phyloP scores from a whole-genome alignment of 2,329 filamentous ascomycete genomes.

The Aspergillus quadrilineatus region DNA sequence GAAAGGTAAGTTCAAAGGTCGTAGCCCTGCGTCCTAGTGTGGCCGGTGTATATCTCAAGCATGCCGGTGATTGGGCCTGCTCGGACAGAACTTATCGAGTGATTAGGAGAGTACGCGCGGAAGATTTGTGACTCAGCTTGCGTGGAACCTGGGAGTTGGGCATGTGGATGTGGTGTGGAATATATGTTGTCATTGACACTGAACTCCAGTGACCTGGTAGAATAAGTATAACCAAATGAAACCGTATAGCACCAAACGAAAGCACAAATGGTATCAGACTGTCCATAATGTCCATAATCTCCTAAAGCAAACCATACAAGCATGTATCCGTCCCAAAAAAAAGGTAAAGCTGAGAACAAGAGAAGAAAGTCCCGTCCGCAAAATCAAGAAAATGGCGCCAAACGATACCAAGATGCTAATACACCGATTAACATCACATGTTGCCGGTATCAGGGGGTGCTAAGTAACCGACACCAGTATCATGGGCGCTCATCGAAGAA shows the following conservation, averaged over 20 bases:
- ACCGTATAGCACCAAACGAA: conserved; percentile 3
- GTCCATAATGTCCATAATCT: background rate
- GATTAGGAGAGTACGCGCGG: background rate
- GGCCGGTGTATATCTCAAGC: background rate
- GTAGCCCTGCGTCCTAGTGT: background rate
- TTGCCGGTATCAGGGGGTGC: background rate
- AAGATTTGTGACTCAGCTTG: background rate
- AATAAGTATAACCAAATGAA: background rate
- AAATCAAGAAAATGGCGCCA: background rate
- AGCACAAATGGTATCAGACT: conserved; percentile 13
- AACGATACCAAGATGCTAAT: conserved; percentile 2
- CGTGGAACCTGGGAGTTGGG: background rate
- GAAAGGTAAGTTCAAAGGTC: background rate
- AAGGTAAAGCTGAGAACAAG: background rate
- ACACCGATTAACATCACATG: conserved; percentile 1
- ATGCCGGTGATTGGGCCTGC: background rate
- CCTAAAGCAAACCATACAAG: conserved; percentile 4
- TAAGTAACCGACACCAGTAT: background rate
- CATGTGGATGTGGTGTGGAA: background rate
- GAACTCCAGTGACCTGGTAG: background rate
- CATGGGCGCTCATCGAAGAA: background rate
- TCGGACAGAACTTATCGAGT: background rate
- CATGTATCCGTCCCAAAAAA: conserved; percentile 2
- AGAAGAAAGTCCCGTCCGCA: background rate
- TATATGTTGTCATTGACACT: background rate